A percentile compares a stretch with the other conserved stretches of the same genome.
Evolutionary conservation across 2,329 filamentous ascomycete species (phyloP).

Genomic region (Neofusicoccum sp.): DNA sequence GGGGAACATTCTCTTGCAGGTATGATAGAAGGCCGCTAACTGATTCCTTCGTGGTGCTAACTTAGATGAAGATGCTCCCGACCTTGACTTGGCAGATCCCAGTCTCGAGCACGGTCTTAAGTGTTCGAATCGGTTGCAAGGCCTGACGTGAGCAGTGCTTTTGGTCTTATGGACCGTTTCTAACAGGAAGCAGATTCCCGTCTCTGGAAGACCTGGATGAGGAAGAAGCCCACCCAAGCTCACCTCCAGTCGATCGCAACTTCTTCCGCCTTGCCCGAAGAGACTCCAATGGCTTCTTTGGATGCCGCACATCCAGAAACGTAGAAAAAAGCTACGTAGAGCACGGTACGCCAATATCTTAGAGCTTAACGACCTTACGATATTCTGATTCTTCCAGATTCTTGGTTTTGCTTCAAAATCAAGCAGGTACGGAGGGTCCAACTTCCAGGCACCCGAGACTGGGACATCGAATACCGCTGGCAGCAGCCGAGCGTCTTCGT

Average conservation of each 20-base stretch:
- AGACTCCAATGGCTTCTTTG: conserved; percentile 4
- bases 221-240: neutral
- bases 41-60: too few relatives aligned
- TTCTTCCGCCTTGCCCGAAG: neutral
- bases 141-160: too few relatives aligned
- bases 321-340: neutral
- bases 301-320: neutral
- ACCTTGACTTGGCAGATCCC: too few relatives aligned
- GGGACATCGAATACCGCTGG: neutral
- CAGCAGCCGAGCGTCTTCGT: neutral
- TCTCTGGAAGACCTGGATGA: neutral
- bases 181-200: too few relatives aligned
- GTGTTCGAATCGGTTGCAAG: too few relatives aligned
- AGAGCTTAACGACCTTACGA: neutral
- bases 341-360: neutral
- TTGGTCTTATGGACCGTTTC: too few relatives aligned
- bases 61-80: too few relatives aligned
- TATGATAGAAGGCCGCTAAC: too few relatives aligned
- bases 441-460: too few relatives aligned
- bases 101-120: too few relatives aligned
- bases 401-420: conserved; percentile 13
- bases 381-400: neutral
- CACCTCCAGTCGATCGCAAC: neutral
- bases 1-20: too few relatives aligned
- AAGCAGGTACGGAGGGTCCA: neutral